phyloP scores from a whole-genome alignment of 129 eudicot genomes.

The Scalesia atractyloides region DNA sequence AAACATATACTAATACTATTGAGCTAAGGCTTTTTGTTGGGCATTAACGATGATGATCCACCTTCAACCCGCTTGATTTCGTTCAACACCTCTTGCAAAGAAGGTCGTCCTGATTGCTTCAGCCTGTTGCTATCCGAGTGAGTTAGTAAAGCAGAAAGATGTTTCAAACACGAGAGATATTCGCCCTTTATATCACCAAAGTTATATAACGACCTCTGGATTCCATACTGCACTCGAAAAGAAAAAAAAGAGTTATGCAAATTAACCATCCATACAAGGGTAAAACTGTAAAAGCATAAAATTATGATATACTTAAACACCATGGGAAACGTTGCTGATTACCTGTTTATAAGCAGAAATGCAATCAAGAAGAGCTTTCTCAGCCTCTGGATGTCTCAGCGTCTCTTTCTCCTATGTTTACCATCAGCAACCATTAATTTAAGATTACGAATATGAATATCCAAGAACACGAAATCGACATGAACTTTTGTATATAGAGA shows the following conservation, averaged over 20 bases:
- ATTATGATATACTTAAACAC: not conserved
- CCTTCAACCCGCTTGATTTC: slow-evolving; percentile 68
- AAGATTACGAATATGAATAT: not conserved
- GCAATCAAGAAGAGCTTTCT: slow-evolving; percentile 60
- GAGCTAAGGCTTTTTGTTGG: slow-evolving; percentile 24
- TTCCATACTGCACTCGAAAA: slow-evolving; percentile 52
- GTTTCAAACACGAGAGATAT: slow-evolving; percentile 68
- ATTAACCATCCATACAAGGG: slow-evolving; percentile 4
- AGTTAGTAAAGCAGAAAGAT: slow-evolving; percentile 37
- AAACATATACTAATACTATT: too few species aligned
- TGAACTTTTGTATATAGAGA: not conserved
- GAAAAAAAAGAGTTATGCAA: slow-evolving; percentile 8
- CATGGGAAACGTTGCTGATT: not conserved
- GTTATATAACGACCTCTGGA: slow-evolving; percentile 29
- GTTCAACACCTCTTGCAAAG: slow-evolving; percentile 45
- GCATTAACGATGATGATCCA: slow-evolving; percentile 29
- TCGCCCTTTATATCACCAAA: slow-evolving; percentile 56
- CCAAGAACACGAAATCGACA: not conserved
- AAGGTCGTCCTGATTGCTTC: slow-evolving; percentile 22
- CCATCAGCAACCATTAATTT: not conserved
- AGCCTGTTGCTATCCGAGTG: slow-evolving; percentile 2
- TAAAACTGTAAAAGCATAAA: not conserved
- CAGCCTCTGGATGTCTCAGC: slow-evolving; percentile 38
- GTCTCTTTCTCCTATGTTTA: slow-evolving; percentile 26
- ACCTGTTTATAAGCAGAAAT: slow-evolving; percentile 76